These are phyloP conservation scores for Sporobolomyces pararoseus DNA, from an alignment of 768 basidiomycete species.

Conservation along the genomic window DNA sequence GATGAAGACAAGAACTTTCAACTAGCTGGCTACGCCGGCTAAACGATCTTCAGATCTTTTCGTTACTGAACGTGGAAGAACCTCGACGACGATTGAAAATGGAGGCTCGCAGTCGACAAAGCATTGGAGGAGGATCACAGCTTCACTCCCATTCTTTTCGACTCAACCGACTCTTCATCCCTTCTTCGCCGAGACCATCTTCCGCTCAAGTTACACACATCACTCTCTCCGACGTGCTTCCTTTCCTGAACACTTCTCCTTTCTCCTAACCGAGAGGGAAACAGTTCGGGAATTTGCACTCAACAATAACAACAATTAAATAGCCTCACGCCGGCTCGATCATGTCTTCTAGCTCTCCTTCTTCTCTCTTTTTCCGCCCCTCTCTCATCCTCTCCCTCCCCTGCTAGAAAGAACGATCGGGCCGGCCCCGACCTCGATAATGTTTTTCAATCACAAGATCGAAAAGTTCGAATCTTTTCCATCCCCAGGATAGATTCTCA, in stretches of 20 bases:
- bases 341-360: background rate
- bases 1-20: conserved; percentile 6
- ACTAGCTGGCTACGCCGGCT: background rate
- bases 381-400: background rate
- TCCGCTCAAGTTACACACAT: too few relatives aligned
- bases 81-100: background rate
- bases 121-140: background rate
- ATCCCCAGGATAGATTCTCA: too few relatives aligned
- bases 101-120: too few relatives aligned
- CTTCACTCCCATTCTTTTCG: background rate
- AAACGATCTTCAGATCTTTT: background rate
- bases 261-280: background rate
- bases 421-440: conserved; percentile 7
- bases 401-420: background rate
- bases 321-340: background rate
- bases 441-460: too few relatives aligned
- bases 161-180: background rate
- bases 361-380: background rate
- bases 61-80: background rate
- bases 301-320: background rate
- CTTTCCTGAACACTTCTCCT: too few relatives aligned
- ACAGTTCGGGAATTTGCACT: too few relatives aligned
- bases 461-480: background rate
- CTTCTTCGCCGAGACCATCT: too few relatives aligned
- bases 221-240: too few relatives aligned